phyloP scores from a whole-genome alignment of 2,329 filamentous ascomycete species.

The Aspergillus transmontanensis region DNA sequence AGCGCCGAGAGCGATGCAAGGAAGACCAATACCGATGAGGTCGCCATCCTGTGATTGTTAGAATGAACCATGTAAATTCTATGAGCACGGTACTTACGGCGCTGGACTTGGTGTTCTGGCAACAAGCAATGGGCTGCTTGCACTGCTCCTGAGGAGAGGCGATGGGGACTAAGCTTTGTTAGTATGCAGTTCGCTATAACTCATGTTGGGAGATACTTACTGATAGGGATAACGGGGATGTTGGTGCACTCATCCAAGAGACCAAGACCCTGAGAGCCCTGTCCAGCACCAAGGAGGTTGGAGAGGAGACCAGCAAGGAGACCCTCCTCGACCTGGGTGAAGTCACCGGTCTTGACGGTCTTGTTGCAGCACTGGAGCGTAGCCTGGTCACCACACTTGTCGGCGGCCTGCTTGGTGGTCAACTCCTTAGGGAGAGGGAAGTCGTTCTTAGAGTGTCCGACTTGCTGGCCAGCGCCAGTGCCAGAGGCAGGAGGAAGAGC shows the following conservation, averaged over 20 bases:
- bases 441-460: conserved; percentile 34
- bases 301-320: conserved; percentile 36
- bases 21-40: conserved; percentile 39
- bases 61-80: too few relatives aligned
- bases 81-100: conserved; percentile 26
- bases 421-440: conserved; percentile 36
- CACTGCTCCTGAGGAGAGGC: conserved; percentile 40
- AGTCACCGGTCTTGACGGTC: conserved; percentile 38
- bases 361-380: conserved; percentile 46
- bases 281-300: conserved; percentile 38
- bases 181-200: neutral
- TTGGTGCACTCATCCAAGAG: conserved; percentile 48
- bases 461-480: conserved; percentile 33
- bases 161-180: conserved; percentile 30
- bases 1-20: conserved; percentile 43
- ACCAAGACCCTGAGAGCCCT: conserved; percentile 37
- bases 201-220: conserved; percentile 23
- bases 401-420: conserved; percentile 41
- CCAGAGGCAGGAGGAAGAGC: conserved; percentile 32
- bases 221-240: conserved; percentile 28
- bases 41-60: conserved; percentile 28
- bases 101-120: conserved; percentile 38
- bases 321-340: conserved; percentile 34
- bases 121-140: conserved; percentile 46
- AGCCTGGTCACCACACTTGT: conserved; percentile 42